Base-by-base conservation (phyloP, 768 basidiomycete genomes). In the Rhodotorula toruloides region DNA sequence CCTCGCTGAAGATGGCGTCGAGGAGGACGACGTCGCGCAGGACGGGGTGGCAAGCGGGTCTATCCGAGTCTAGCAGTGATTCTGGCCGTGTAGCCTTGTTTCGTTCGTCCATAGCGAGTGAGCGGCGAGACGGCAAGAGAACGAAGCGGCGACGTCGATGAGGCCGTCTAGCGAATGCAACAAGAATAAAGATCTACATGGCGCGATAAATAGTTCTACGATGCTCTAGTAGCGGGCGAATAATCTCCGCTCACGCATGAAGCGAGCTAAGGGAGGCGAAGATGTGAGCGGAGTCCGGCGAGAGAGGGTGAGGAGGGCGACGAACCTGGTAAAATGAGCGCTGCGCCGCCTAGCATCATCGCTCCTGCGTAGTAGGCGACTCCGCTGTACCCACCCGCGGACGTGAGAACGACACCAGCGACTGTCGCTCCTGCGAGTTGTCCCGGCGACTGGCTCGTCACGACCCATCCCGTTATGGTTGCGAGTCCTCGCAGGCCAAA, bases 401-500 rank as follows among this genome's bases (percentile, higher is more conserved):
- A 44, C 8, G 37, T n/a, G n/a, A 50, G 39, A 13, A 67, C 66
- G 25, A 58, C 32, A 31, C 66, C 66, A 0, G 61, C 53, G 3
- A 67, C 37, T 4, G 50, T 47, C 0, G 66, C 66, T 14, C 66
- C 66, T 0, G 55, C 50, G 50, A 67, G 57, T 34, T 67, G 66
- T 0, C 55, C 54, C 2, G 55, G 55, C 7, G 21, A 4, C 27
- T 67, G 66, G 1, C 37, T 17, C 4, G 61, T 52, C 32, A 67
- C 58, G 46, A 67, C 49, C 52, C 54, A 65, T 7, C 68, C 68
- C 0, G 49, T 53, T 29, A 65, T 54, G 12, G 68, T 64, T 1
- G 68, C 68, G 19, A 69, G 49, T 2, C 68, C 68, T 1, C 62
- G 54, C 7, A 63, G 55, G 19, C 68, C 68, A 29, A 69, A 69